These are phyloP conservation scores for Helenozyma rhizophorensis DNA, from an alignment of 805 yeast species.

Conservation along the genomic window DNA sequence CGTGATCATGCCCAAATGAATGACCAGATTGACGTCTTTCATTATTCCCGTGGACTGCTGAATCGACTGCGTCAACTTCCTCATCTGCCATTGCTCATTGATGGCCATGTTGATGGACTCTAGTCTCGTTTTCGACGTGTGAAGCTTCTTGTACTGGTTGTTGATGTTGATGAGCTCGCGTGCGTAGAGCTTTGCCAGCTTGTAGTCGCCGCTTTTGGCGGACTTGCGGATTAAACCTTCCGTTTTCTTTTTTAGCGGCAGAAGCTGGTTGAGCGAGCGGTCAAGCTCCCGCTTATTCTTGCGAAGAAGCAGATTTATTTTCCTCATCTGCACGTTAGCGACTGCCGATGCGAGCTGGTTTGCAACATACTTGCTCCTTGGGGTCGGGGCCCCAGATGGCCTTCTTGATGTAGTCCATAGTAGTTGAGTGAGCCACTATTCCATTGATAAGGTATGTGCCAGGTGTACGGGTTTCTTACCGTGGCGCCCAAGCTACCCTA, in stretches of 20 bases:
- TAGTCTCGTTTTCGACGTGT: slow-evolving; percentile 78
- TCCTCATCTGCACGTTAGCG: slow-evolving; percentile 45
- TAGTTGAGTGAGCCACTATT: too few relatives aligned
- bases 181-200: slow-evolving; percentile 75
- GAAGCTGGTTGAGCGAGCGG: slow-evolving; percentile 62
- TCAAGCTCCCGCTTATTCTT: slow-evolving; percentile 84
- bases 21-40: slow-evolving; percentile 81
- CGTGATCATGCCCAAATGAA: slow-evolving; percentile 72
- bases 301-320: slow-evolving; percentile 73
- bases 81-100: slow-evolving; percentile 86
- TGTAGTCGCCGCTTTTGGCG: slow-evolving; percentile 72
- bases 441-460: too few relatives aligned
- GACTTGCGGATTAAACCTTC: slow-evolving; percentile 68
- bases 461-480: too few relatives aligned
- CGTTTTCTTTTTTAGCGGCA: slow-evolving; percentile 65
- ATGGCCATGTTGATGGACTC: slow-evolving; percentile 85
- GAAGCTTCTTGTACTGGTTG: slow-evolving; percentile 69
- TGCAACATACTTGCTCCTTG: slow-evolving; percentile 62
- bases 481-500: too few relatives aligned
- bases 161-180: slow-evolving; percentile 70
- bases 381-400: slow-evolving; percentile 98
- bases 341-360: background rate
- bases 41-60: slow-evolving; percentile 73
- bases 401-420: slow-evolving; percentile 80
- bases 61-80: slow-evolving; percentile 78